phyloP scores from a whole-genome alignment of 2,329 filamentous ascomycete species.

The Pseudohalonectria lignicola region DNA sequence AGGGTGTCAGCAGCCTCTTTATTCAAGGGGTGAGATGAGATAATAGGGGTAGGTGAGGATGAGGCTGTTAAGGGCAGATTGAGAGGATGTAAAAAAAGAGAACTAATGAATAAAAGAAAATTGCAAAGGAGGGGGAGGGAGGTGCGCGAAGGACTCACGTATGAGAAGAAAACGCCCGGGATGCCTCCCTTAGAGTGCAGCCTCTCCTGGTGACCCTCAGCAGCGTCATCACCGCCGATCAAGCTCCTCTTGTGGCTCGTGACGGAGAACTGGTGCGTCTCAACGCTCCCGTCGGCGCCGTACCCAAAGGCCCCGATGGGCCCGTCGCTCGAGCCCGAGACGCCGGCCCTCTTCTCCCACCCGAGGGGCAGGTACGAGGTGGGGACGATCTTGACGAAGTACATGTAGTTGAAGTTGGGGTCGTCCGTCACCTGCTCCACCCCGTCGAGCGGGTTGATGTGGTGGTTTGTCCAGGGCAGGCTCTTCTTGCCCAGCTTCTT shows the following conservation, averaged over 20 bases:
- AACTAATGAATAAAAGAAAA: no score
- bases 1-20: conserved; percentile 9
- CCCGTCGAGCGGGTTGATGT: conserved; percentile 81
- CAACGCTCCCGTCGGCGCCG: conserved; percentile 65
- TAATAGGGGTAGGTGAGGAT: not conserved
- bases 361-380: conserved; percentile 90
- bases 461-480: conserved; percentile 73
- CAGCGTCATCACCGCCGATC: conserved; percentile 68
- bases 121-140: no score
- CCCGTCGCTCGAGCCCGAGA: conserved; percentile 36
- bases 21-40: not conserved
- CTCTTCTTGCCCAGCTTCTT: conserved; percentile 45
- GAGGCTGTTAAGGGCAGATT: no score
- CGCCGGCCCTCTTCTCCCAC: conserved; percentile 54
- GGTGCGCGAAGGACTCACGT: conserved; percentile 62
- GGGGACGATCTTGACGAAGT: conserved; percentile 96
- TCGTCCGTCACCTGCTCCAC: conserved; percentile 69
- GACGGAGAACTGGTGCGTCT: conserved; percentile 97
- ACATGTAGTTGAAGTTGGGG: conserved; percentile 92
- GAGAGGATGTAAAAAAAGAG: no score
- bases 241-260: conserved; percentile 92
- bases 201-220: conserved; percentile 85
- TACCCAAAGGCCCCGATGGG: conserved; percentile 61
- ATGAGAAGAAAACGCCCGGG: conserved; percentile 96
- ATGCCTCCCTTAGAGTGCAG: conserved; percentile 86